These are phyloP conservation scores for Apiospora koreana DNA, from an alignment of 2,329 filamentous ascomycete species.

Conservation along the genomic window DNA sequence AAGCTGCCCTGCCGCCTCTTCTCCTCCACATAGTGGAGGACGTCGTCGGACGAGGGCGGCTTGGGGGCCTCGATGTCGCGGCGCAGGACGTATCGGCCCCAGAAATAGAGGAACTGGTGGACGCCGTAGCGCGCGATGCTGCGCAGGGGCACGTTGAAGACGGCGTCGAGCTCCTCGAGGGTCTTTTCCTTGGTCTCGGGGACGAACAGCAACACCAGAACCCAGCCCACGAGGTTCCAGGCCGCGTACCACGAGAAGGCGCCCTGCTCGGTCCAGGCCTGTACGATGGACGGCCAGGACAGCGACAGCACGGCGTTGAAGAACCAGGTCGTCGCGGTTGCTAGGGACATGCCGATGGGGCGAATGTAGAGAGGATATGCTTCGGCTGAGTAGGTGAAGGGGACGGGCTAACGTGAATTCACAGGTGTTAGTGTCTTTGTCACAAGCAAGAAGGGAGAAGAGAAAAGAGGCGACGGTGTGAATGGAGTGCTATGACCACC, in stretches of 20 bases:
- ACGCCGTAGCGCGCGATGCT: slow-evolving; percentile 37
- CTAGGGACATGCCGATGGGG: slow-evolving; percentile 61
- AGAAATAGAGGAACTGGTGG: slow-evolving; percentile 33
- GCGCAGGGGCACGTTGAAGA: slow-evolving; percentile 34
- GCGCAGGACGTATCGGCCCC: slow-evolving; percentile 29
- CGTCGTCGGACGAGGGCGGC: not conserved
- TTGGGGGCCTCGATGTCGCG: slow-evolving; percentile 3
- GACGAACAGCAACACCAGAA: slow-evolving; percentile 42
- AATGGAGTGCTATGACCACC: not conserved
- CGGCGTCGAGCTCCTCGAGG: slow-evolving; percentile 45
- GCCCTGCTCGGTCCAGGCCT: slow-evolving; percentile 46
- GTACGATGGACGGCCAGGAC: slow-evolving; percentile 48
- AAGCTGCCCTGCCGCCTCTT: not conserved
- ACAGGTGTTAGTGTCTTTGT: not conserved
- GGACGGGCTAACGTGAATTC: slow-evolving; percentile 43
- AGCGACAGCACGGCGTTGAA: slow-evolving; percentile 41
- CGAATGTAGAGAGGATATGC: slow-evolving; percentile 66
- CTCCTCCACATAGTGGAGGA: not conserved
- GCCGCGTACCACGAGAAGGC: slow-evolving; percentile 51
- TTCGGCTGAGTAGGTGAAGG: slow-evolving; percentile 68
- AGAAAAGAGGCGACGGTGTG: no score
- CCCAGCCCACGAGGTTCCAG: slow-evolving; percentile 50
- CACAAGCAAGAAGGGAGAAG: no score
- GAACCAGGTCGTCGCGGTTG: slow-evolving; percentile 53
- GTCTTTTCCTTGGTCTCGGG: slow-evolving; percentile 48